Conservation (phyloP, 345 rosid species). For the Rhodamnia argentea region DNA sequence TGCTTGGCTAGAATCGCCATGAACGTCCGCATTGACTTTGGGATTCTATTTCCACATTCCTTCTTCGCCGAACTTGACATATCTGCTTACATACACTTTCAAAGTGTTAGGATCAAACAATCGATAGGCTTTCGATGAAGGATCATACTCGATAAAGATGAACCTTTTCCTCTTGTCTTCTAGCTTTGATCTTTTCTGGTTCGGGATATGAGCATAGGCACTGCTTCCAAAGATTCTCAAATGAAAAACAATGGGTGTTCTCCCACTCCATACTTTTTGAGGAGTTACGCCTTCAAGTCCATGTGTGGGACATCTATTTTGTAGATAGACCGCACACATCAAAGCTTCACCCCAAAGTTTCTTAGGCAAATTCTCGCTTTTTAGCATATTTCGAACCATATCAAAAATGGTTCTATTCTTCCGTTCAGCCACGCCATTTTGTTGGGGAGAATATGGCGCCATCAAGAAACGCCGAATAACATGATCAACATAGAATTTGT, state of each 20-base stretch:
- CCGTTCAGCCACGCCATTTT: not conserved
- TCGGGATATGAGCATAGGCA: not conserved
- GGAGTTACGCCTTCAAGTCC: not conserved
- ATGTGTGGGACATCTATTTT: not conserved
- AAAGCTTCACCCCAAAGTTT: not conserved
- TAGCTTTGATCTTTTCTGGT: too few relatives aligned
- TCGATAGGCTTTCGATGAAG: not conserved
- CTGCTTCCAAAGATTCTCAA: not conserved
- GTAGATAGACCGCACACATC: not conserved
- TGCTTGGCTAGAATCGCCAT: too few relatives aligned
- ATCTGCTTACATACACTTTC: not conserved
- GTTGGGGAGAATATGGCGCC: not conserved
- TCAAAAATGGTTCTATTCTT: not conserved
- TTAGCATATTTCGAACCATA: conserved; percentile 1
- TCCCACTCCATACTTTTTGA: not conserved
- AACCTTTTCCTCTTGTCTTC: too few relatives aligned
- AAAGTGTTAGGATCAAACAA: not conserved
- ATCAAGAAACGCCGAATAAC: not conserved
- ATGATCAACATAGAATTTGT: not conserved
- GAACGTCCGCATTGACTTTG: too few relatives aligned
- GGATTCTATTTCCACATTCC: too few relatives aligned
- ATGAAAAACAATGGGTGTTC: not conserved
- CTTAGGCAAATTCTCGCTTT: not conserved
- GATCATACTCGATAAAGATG: too few relatives aligned
- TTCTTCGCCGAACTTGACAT: not conserved